Base-by-base conservation (phyloP, 2,329 filamentous ascomycete species). In the Chaetomium sp. region DNA sequence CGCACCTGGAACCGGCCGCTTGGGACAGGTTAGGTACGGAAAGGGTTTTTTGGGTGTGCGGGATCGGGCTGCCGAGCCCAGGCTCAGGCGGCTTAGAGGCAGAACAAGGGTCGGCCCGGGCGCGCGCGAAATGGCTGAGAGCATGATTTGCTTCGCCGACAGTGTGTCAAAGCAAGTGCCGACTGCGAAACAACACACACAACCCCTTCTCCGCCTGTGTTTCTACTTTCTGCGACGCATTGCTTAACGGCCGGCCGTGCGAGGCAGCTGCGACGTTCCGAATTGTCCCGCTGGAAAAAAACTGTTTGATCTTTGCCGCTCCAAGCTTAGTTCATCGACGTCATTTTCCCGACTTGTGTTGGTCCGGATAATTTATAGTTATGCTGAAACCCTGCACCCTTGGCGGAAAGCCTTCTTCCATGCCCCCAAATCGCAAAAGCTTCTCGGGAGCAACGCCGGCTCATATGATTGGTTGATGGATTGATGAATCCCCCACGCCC, bases 101-200 rank as follows among this genome's bases (percentile, higher is more conserved):
- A 54, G 45, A n/a, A 19, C 58, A 61, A 54, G 50, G 58, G 35
- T 55, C 58, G 58, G 58, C 45, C 58, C 50, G 50, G 35, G 33
- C 49, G 25, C 49, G 57, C n/a, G 19, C 23, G 4, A 49, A 21
- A 21, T 53, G 27, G 27, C 45, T 49, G 50, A n/a, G 13, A 42
- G n/a, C 16, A 42, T 42, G 38, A 21, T 47, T 21, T 47, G 45
- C 45, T 21, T 47, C 45, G 45, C 45, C 7, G 45, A 23, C 45
- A 47, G 45, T 47, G 38, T 42, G 13, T 42, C 38, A 42, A 35
- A 35, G 4, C 33, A 10, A 35, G 10, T 12, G 10, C 33, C 33
- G 33, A 35, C 33, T 35, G 33, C 38, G 38, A 42, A 42, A 23
- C 19, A 47, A 47, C 45, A 47, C 45, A 21, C 21, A 29, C 45